Evolutionary conservation across 2,329 filamentous ascomycete genomes (phyloP).

Genomic region (Beauveria asiatica): DNA sequence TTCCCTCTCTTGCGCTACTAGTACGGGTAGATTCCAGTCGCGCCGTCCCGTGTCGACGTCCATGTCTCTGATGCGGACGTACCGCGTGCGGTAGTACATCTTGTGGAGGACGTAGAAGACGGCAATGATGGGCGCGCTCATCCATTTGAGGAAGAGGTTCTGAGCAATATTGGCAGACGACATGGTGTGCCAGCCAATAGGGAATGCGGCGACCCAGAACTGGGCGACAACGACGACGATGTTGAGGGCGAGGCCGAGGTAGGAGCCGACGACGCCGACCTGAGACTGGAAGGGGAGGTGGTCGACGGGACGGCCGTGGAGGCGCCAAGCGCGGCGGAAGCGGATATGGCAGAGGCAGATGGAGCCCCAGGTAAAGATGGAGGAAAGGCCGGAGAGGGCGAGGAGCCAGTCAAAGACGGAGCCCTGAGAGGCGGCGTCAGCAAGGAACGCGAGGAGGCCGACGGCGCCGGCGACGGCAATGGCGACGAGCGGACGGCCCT

Average conservation of each 20-base stretch:
- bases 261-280: conserved; percentile 71
- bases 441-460: conserved; percentile 71
- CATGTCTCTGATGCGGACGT: conserved; percentile 65
- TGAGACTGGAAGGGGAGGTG: conserved; percentile 79
- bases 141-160: conserved; percentile 66
- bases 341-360: conserved; percentile 90
- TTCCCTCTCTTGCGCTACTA: conserved; percentile 71
- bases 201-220: conserved; percentile 80
- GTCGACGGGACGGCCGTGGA: conserved; percentile 58
- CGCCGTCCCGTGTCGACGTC: conserved; percentile 79
- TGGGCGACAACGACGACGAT: conserved; percentile 68
- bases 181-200: conserved; percentile 48
- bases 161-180: conserved; percentile 39
- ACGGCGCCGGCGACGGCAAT: conserved; percentile 59
- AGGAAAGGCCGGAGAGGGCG: conserved; percentile 62
- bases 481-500: conserved; percentile 69
- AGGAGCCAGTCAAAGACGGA: conserved; percentile 73
- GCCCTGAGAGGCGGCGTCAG: conserved; percentile 50
- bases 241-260: conserved; percentile 70
- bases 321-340: conserved; percentile 73
- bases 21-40: conserved; percentile 70
- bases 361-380: conserved; percentile 71
- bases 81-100: conserved; percentile 58
- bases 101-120: conserved; percentile 69
- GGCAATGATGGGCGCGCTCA: conserved; percentile 60